Percentiles rank a stretch among this genome's conserved stretches.
Evolutionary conservation across 768 basidiomycete genomes (phyloP).

Genomic region (Pholiota conissans): DNA sequence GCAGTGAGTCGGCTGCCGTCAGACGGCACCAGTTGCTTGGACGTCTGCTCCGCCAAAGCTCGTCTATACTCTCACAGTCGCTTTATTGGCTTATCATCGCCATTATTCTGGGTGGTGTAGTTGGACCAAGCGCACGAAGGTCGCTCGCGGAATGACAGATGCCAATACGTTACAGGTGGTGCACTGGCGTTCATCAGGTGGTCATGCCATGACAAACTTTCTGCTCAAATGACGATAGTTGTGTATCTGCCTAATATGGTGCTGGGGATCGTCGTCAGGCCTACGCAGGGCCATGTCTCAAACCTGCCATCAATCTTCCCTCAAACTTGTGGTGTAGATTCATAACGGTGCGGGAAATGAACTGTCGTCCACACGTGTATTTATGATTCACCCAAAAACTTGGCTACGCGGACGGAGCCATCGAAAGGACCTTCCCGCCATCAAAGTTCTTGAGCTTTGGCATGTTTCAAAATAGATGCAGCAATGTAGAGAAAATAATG

Average conservation of each 20-base stretch:
- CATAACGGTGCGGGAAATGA: not conserved
- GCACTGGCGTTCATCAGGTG: not conserved
- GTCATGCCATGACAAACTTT: not conserved
- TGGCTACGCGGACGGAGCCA: not conserved
- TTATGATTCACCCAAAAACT: not conserved
- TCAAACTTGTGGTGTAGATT: not conserved
- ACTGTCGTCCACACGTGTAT: not conserved
- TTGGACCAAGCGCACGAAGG: not conserved
- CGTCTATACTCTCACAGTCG: not conserved
- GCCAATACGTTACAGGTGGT: not conserved
- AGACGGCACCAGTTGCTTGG: not conserved
- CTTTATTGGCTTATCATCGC: not conserved
- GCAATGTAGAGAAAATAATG: not conserved
- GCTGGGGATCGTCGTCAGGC: conserved; percentile 1
- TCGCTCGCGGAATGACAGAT: not conserved
- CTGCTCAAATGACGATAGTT: not conserved
- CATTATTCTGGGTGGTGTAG: not conserved
- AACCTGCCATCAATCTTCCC: not conserved
- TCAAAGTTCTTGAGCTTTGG: not conserved
- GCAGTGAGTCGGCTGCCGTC: not conserved
- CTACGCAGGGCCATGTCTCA: conserved; percentile 7
- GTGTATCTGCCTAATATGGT: not conserved
- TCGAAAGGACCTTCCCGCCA: not conserved
- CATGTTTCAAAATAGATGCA: not conserved
- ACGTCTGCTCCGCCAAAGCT: not conserved